These are phyloP conservation scores for Lactarius quietus DNA, from an alignment of 768 basidiomycete species.

Conservation along the genomic window DNA sequence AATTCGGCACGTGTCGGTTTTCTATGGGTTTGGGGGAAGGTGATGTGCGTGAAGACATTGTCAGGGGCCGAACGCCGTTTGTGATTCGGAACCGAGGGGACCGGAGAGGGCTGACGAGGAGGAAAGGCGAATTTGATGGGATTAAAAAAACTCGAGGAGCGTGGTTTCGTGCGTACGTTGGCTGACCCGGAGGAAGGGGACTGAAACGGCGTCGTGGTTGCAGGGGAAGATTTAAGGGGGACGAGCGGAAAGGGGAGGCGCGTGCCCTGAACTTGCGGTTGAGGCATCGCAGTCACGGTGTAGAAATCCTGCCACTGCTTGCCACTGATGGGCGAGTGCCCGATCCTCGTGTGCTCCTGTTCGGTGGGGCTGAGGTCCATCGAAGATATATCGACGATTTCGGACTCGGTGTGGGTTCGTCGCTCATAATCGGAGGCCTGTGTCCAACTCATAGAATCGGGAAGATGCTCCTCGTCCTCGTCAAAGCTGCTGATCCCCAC, in stretches of 20 bases:
- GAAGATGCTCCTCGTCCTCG: slow-evolving; percentile 23
- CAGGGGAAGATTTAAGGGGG: slow-evolving; percentile 28
- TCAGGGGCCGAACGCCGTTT: slow-evolving; percentile 26
- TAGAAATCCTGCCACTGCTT: slow-evolving; percentile 20
- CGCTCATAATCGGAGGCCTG: slow-evolving; percentile 20
- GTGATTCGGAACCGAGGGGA: slow-evolving; percentile 19
- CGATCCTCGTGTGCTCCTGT: slow-evolving; percentile 19
- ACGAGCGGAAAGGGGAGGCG: slow-evolving; percentile 24
- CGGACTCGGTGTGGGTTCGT: slow-evolving; percentile 17
- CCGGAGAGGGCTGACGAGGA: slow-evolving; percentile 30
- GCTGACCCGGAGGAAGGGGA: slow-evolving; percentile 20
- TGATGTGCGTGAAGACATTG: slow-evolving; percentile 20
- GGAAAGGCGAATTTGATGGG: slow-evolving; percentile 35
- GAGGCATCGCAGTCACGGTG: slow-evolving; percentile 6
- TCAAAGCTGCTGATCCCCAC: slow-evolving; percentile 26
- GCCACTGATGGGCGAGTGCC: slow-evolving; percentile 17
- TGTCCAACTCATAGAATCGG: slow-evolving; percentile 28
- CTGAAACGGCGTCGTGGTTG: slow-evolving; percentile 31
- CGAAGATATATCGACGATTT: slow-evolving; percentile 19
- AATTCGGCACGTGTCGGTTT: slow-evolving; percentile 9
- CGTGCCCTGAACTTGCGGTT: slow-evolving; percentile 10
- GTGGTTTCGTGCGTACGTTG: slow-evolving; percentile 33
- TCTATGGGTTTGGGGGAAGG: slow-evolving; percentile 11
- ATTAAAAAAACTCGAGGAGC: slow-evolving; percentile 34
- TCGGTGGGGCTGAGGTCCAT: slow-evolving; percentile 24